Conservation (phyloP, 2,329 filamentous ascomycete species). For the Magnaporthiopsis poae region DNA sequence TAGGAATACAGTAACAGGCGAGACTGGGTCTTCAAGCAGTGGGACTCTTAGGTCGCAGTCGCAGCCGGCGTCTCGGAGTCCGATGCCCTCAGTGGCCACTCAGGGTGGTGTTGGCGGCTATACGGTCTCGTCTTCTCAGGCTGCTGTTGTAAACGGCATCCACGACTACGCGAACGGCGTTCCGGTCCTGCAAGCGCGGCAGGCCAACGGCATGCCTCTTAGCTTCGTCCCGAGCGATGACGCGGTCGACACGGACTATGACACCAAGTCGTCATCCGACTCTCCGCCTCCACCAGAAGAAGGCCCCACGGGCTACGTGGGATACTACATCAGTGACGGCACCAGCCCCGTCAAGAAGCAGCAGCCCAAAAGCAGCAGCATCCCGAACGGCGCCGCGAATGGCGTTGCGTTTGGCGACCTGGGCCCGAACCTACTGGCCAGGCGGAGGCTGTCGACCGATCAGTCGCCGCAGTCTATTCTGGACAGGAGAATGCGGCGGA, state of each 20-base stretch:
- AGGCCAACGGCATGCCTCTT: constrained; percentile 39
- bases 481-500: constrained; percentile 42
- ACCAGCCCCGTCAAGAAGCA: constrained; percentile 18
- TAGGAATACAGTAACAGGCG: constrained; percentile 32
- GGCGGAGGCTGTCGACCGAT: constrained; percentile 42
- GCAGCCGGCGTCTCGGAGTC: constrained; percentile 47
- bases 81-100: constrained; percentile 17
- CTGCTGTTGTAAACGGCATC: constrained; percentile 26
- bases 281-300: constrained; percentile 36
- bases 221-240: constrained; percentile 47
- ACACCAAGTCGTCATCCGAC: constrained; percentile 31
- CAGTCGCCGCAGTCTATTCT: constrained; percentile 44
- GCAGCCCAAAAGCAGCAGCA: constrained; percentile 16
- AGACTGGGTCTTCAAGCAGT: constrained; percentile 37
- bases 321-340: constrained; percentile 28
- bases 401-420: constrained; percentile 36
- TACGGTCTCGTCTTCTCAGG: constrained; percentile 14
- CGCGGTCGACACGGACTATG: constrained; percentile 31
- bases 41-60: constrained; percentile 56
- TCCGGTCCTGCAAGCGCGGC: constrained; percentile 26
- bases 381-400: constrained; percentile 27
- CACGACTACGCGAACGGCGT: constrained; percentile 27
- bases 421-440: constrained; percentile 27
- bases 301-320: constrained; percentile 30
- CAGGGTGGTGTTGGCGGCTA: constrained; percentile 17